Conservation (phyloP, 1,139 yeast genomes). For the Diutina mesorugosa region DNA sequence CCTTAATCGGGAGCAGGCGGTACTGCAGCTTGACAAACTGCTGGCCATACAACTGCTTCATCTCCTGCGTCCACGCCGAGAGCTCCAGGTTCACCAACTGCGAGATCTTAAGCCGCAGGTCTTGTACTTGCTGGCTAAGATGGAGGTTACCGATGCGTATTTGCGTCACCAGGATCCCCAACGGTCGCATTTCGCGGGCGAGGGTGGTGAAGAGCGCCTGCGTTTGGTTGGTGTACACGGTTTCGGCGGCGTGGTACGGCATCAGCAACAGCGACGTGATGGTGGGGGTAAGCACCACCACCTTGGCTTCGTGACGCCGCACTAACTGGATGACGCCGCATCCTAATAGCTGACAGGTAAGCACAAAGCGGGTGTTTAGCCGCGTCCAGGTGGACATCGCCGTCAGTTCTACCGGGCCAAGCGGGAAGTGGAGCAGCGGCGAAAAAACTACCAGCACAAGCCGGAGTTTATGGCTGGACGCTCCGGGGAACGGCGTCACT, state of each 20-base stretch:
- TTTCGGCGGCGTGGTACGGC: slow-evolving; percentile 40
- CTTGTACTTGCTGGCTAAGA: slow-evolving; percentile 14
- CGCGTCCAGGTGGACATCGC: slow-evolving; percentile 40
- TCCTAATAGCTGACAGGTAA: slow-evolving; percentile 40
- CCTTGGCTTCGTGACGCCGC: slow-evolving; percentile 27
- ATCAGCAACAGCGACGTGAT: slow-evolving; percentile 27
- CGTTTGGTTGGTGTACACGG: slow-evolving; percentile 24
- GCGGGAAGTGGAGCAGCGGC: slow-evolving; percentile 53
- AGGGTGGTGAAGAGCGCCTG: slow-evolving; percentile 25
- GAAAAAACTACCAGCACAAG: slow-evolving; percentile 49
- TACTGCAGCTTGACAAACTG: slow-evolving; percentile 22
- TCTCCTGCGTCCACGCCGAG: slow-evolving; percentile 27
- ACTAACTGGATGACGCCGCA: slow-evolving; percentile 48
- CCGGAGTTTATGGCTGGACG: slow-evolving; percentile 35
- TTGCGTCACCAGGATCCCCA: slow-evolving; percentile 31
- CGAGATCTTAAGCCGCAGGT: slow-evolving; percentile 14
- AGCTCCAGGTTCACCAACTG: slow-evolving; percentile 25
- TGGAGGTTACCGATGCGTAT: slow-evolving; percentile 35
- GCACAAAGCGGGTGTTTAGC: slow-evolving; percentile 27
- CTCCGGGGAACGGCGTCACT: slow-evolving; percentile 38
- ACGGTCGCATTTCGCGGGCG: slow-evolving; percentile 27
- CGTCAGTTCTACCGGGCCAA: slow-evolving; percentile 58
- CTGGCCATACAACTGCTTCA: slow-evolving; percentile 22
- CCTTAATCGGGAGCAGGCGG: slow-evolving; percentile 21
- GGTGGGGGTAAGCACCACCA: slow-evolving; percentile 27